phyloP scores from a whole-genome alignment of 805 yeast genomes.

The Pichia insulana region DNA sequence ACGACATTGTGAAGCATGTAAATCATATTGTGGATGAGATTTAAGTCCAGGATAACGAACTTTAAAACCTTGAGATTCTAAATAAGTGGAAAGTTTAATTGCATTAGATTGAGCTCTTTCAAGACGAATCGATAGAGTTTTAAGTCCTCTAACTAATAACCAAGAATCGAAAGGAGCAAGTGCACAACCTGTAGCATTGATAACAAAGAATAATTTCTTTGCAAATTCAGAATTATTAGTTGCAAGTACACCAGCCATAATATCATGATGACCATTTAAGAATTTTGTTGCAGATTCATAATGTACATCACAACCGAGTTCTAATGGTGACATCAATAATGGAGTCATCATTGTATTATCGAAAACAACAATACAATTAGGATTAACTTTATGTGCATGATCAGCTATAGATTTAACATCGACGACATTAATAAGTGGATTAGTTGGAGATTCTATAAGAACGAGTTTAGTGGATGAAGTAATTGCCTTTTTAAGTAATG shows the following conservation, averaged over 20 bases:
- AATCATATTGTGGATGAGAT: constrained; percentile 71
- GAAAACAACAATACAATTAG: constrained; percentile 67
- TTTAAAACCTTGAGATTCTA: constrained; percentile 57
- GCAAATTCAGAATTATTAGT: constrained; percentile 56
- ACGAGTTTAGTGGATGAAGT: constrained; percentile 60
- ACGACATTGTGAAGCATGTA: constrained; percentile 66
- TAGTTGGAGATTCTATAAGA: constrained; percentile 85
- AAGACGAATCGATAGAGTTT: constrained; percentile 77
- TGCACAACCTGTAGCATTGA: constrained; percentile 88
- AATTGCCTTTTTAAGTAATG: constrained; percentile 48
- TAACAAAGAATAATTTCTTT: constrained; percentile 60
- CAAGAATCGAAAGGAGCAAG: constrained; percentile 89
- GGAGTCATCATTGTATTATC: constrained; percentile 99
- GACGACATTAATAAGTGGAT: constrained; percentile 82
- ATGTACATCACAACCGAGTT: constrained; percentile 81
- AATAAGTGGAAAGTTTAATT: constrained; percentile 61
- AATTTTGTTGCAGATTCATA: constrained; percentile 93
- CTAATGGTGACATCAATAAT: constrained; percentile 72
- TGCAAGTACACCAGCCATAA: constrained; percentile 92
- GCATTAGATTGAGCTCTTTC: constrained; percentile 86
- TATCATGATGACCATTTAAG: constrained; percentile 89
- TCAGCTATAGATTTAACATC: constrained; percentile 63
- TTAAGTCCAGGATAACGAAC: constrained; percentile 83
- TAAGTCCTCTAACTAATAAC: constrained; percentile 81
- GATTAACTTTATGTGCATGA: constrained; percentile 58